These are phyloP conservation scores for Aspergillus sclerotiicarbonarius DNA, from an alignment of 495 filamentous ascomycete genomes.

Conservation along the genomic window DNA sequence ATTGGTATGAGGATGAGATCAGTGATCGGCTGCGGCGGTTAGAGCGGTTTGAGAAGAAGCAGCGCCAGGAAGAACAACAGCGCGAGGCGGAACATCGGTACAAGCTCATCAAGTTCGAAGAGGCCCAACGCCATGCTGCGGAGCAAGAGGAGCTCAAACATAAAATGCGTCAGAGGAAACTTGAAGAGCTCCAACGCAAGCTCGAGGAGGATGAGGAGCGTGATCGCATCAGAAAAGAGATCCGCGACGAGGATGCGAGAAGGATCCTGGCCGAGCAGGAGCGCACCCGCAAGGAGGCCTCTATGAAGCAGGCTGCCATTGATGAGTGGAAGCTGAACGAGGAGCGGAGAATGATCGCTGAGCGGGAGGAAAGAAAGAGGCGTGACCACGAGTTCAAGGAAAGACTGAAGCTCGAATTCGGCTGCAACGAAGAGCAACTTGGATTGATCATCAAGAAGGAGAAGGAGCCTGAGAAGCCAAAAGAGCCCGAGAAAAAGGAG, in stretches of 20 bases:
- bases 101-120: constrained; percentile 33
- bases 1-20: constrained; percentile 39
- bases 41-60: constrained; percentile 34
- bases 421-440: constrained; percentile 47
- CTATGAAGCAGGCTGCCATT: constrained; percentile 51
- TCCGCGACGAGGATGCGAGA: constrained; percentile 36
- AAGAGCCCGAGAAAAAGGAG: constrained; percentile 45
- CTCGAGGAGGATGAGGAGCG: constrained; percentile 46
- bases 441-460: constrained; percentile 57
- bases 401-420: constrained; percentile 37
- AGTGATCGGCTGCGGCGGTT: constrained; percentile 33
- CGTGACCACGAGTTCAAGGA: constrained; percentile 50
- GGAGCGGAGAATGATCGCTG: constrained; percentile 28
- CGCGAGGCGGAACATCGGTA: constrained; percentile 28
- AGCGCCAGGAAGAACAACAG: constrained; percentile 32
- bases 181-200: constrained; percentile 35
- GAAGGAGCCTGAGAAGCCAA: constrained; percentile 49
- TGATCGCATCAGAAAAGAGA: constrained; percentile 36
- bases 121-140: constrained; percentile 30
- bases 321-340: constrained; percentile 60
- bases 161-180: constrained; percentile 21
- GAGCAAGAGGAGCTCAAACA: constrained; percentile 23
- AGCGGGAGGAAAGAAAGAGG: constrained; percentile 33
- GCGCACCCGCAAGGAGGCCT: constrained; percentile 44
- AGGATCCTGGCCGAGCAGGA: constrained; percentile 35